Percentiles rank a stretch among this genome's conserved stretches.
phyloP scores from a whole-genome alignment of 805 yeast genomes.

The Candida montana region DNA sequence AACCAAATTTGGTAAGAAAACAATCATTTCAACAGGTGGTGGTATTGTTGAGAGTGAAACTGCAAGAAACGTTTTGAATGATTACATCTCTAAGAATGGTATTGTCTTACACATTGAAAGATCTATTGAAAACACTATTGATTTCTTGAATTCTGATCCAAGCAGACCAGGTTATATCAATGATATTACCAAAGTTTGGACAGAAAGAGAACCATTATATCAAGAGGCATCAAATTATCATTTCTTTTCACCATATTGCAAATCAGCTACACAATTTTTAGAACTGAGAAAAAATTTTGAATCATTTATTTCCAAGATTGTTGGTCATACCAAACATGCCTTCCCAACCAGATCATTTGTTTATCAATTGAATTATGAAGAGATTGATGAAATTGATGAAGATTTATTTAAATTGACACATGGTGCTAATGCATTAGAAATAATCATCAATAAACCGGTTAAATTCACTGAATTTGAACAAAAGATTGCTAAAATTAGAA shows the following conservation, averaged over 20 bases:
- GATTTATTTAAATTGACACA: conserved; percentile 44
- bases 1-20: conserved; percentile 31
- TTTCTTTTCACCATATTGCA: conserved; percentile 74
- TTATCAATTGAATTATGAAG: conserved; percentile 66
- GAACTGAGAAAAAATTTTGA: conserved; percentile 55
- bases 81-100: conserved; percentile 47
- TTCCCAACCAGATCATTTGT: conserved; percentile 52
- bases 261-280: conserved; percentile 45
- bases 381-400: conserved; percentile 52
- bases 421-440: conserved; percentile 80
- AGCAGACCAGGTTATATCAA: conserved; percentile 83
- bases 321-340: conserved; percentile 42
- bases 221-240: conserved; percentile 71
- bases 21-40: conserved; percentile 91
- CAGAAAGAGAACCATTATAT: conserved; percentile 74
- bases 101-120: conserved; percentile 89
- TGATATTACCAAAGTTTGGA: conserved; percentile 81
- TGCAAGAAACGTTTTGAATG: conserved; percentile 60
- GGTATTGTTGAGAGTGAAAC: conserved; percentile 79
- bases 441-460: conserved; percentile 54
- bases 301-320: conserved; percentile 51
- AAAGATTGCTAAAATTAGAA: conserved; percentile 68
- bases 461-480: conserved; percentile 56
- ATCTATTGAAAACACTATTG: conserved; percentile 72
- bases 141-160: conserved; percentile 69